Evolutionary conservation across 805 yeast genomes (phyloP).

Genomic region (Schizosaccharomyces octosporus): DNA sequence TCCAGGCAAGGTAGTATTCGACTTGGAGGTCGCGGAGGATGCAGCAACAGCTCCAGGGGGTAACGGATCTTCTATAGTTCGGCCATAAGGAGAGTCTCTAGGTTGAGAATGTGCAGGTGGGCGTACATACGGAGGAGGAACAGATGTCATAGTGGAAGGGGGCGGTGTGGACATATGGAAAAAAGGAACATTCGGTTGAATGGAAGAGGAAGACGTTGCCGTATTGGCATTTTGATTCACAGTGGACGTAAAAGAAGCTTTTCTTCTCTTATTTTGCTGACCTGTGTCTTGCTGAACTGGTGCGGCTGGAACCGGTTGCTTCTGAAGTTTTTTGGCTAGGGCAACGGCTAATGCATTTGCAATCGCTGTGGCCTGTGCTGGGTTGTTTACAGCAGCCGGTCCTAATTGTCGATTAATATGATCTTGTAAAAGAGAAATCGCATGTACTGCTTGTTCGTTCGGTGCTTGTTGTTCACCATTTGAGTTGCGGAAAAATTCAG

Average conservation of each 20-base stretch:
- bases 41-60: background rate
- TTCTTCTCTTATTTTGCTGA: background rate
- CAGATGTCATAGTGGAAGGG: background rate
- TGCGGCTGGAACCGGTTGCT: background rate
- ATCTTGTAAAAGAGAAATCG: conserved; percentile 63
- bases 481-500: conserved; percentile 5
- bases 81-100: background rate
- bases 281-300: background rate
- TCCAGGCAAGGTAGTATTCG: background rate
- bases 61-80: background rate
- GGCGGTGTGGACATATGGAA: background rate
- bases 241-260: background rate
- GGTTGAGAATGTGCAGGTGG: background rate
- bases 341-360: conserved; percentile 9
- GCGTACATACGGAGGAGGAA: background rate
- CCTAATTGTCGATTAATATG: conserved; percentile 62
- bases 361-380: conserved; percentile 8
- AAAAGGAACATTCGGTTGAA: background rate
- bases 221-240: too few species aligned
- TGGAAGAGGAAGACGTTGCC: background rate
- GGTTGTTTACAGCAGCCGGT: conserved; percentile 15
- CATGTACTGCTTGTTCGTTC: conserved; percentile 35
- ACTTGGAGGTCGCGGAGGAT: background rate
- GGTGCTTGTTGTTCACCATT: conserved; percentile 4
- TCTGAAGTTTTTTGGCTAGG: conserved; percentile 5